Conservation (phyloP, 2,329 filamentous ascomycete genomes). For the Onygenales sp. region DNA sequence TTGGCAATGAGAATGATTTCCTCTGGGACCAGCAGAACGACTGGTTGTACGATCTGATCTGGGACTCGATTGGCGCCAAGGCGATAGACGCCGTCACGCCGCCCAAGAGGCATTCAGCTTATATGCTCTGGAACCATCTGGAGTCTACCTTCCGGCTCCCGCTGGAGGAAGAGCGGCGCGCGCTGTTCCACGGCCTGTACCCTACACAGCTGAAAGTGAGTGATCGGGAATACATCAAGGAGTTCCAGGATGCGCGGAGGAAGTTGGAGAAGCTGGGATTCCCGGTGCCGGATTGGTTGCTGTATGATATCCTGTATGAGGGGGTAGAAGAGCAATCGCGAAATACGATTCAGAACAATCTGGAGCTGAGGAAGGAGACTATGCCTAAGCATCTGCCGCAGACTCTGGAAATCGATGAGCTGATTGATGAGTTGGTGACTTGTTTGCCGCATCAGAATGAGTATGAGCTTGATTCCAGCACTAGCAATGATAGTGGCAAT, state of each 20-base stretch:
- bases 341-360: not conserved
- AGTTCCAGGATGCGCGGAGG: not conserved
- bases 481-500: not conserved
- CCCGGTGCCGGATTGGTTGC: not conserved
- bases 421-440: slow-evolving; percentile 1
- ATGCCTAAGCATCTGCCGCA: not conserved
- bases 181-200: not conserved
- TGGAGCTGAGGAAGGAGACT: not conserved
- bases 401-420: not conserved
- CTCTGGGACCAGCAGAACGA: slow-evolving; percentile 1
- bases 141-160: not conserved
- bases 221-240: slow-evolving; percentile 1
- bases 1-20: not conserved
- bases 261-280: slow-evolving; percentile 1
- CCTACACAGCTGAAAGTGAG: not conserved
- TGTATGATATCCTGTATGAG: slow-evolving; percentile 1
- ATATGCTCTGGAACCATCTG: slow-evolving; percentile 1
- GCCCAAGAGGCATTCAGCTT: not conserved
- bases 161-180: slow-evolving; percentile 1
- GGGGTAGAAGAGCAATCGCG: not conserved
- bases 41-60: slow-evolving; percentile 1
- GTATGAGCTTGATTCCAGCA: no score
- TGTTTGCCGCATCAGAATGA: not conserved
- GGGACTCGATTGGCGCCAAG: not conserved
- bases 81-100: not conserved